Base-by-base conservation (phyloP, 169 alveolate species). In the Fabrea salina region DNA sequence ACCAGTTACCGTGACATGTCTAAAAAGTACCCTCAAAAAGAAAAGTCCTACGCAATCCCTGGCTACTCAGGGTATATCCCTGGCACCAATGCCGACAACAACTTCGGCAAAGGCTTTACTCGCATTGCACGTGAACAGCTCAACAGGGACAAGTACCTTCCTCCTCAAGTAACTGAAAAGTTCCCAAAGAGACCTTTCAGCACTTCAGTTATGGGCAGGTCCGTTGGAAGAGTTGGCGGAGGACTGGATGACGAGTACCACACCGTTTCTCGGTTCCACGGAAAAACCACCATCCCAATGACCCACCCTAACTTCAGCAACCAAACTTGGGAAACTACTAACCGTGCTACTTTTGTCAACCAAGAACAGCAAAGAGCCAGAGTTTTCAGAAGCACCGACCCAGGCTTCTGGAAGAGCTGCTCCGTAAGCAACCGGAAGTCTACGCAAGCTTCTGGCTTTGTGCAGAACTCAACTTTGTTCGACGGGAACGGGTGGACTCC, bases 161-260 rank as follows among this genome's bases (percentile, higher is more conserved):
- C 81, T 2, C 13, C n/a, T 13, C 44, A 40, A 33, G 30, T 19
- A 27, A 51, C 68, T 13, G 50, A 50, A 32, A 33, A 13, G 32
- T 50, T 53, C 49, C 81, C 68, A 3, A 51, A 51, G 35, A 68
- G 68, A 5, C 81, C 81, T 7, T n/a, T 27, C 41, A 37, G 27
- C n/a, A 25, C 22, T 16, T 47, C 67, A 3, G 16, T 66, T 19
- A 25, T 47, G 1, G 67, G 49, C 5, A 51, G 64, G 25, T 53
- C 54, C 22, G 35, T 37, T 32, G 74, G 74, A 16, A 74, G 54
- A 54, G 50, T 74, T 74, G 81, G 81, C 27, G 81, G 81, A 33
- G 81, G 81, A 6, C 58, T 74, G 16, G 72, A 33, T 22, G 81
- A 74, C 32, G 81, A 74, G 58, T 74, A 51, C 32, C 81, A 74